phyloP scores from a whole-genome alignment of 345 rosid genomes.

The Trapa bicornis region DNA sequence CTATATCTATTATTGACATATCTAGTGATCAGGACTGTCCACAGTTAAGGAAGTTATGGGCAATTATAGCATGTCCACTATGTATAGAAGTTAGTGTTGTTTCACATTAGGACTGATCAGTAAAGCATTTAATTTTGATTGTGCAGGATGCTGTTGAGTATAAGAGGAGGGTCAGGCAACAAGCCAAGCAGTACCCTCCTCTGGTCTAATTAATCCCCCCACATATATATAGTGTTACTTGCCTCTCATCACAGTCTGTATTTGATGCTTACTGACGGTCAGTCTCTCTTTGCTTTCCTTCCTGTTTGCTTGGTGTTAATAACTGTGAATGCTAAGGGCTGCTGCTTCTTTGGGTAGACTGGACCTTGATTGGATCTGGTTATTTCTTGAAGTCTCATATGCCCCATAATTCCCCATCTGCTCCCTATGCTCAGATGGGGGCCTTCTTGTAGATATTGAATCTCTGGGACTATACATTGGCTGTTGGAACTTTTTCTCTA shows the following conservation, averaged over 20 bases:
- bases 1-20: not conserved
- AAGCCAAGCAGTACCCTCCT: conserved; percentile 85
- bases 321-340: not conserved
- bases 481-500: not conserved
- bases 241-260: not conserved
- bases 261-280: not conserved
- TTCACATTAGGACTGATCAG: not conserved
- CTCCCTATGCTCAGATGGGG: not conserved
- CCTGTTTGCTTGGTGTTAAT: not conserved
- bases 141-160: conserved; percentile 69
- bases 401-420: not conserved
- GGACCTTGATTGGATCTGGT: not conserved
- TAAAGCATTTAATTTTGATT: not conserved
- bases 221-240: not conserved
- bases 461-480: not conserved
- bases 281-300: not conserved
- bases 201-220: conserved; percentile 26
- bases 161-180: conserved; percentile 76
- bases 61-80: not conserved
- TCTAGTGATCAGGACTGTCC: too few relatives aligned
- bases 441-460: not conserved
- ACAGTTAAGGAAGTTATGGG: not conserved
- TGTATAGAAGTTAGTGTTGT: not conserved
- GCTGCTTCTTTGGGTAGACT: not conserved
- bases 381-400: not conserved